phyloP scores from a whole-genome alignment of 2,329 filamentous ascomycete species.

The Neopestalotiopsis sp. region DNA sequence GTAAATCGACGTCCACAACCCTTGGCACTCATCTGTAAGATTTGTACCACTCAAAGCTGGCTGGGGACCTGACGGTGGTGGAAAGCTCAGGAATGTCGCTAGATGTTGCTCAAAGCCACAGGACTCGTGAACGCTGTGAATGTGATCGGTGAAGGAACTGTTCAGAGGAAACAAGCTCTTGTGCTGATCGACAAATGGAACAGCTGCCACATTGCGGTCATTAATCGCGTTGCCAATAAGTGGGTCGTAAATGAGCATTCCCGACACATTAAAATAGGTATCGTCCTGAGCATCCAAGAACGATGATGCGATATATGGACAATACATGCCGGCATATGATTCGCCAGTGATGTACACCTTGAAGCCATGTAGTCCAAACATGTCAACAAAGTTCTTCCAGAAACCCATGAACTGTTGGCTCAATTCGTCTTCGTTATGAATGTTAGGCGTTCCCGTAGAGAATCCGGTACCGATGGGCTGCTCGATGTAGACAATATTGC shows the following conservation, averaged over 20 bases:
- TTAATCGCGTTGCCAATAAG: background rate
- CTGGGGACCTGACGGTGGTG: background rate
- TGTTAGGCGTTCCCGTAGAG: conserved; percentile 66
- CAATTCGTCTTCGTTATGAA: conserved; percentile 69
- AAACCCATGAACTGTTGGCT: conserved; percentile 78
- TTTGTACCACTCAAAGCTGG: conserved; percentile 47
- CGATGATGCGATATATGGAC: conserved; percentile 60
- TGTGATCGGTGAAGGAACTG: conserved; percentile 51
- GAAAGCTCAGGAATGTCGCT: background rate
- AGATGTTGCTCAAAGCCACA: background rate
- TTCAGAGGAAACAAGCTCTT: conserved; percentile 61
- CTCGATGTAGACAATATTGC: conserved; percentile 79
- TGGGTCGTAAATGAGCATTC: conserved; percentile 35
- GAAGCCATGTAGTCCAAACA: conserved; percentile 56
- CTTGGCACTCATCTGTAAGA: conserved; percentile 37
- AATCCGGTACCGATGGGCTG: conserved; percentile 74
- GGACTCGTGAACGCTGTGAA: background rate
- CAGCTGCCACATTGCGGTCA: conserved; percentile 39
- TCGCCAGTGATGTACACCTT: conserved; percentile 62
- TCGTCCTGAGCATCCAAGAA: conserved; percentile 54
- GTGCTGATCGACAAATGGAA: conserved; percentile 62
- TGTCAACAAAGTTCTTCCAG: conserved; percentile 64
- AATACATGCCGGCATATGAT: conserved; percentile 58
- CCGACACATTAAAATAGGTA: conserved; percentile 56
- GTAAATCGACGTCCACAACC: conserved; percentile 54